Evolutionary conservation across 371 early-diverging fungal species (phyloP), one percentile per base, ranked within the genome.

Genomic region (Mortierella sp.): DNA sequence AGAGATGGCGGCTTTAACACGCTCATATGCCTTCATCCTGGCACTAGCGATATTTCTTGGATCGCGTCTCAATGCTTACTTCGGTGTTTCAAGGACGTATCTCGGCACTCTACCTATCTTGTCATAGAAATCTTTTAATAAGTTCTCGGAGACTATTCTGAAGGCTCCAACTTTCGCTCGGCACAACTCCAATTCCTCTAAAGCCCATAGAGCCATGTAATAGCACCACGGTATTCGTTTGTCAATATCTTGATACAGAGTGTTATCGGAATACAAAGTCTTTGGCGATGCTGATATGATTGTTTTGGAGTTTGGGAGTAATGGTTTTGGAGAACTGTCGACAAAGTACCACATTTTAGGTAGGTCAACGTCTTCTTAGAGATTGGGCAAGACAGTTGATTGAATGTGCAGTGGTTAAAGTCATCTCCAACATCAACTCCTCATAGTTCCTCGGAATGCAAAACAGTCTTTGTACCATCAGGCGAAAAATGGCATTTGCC

Each of bases 251-350:
- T 72, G 43, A 47, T 63, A 63, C 43, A 22, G 24, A 28, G 28
- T 14, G 30, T 20, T 51, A 8, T 62, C 63, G 18, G 63, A 64
- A 64, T 28, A 76, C 26, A 64, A 40, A 5, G 64, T 64, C 64
- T 64, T 64, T 70, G 71, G 70, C n/a, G 77, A 83, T 49, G 47
- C 72, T 43, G 83, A 64, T 43, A 81, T 64, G 18, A 76, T 61
- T 20, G 83, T 83, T 59, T 26, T 76, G 37, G 77, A 77, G 47
- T 12, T 22, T 10, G 39, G 61, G 39, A 66, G 62, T 10, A 14
- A 20, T 39, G 83, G 73, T 12, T 26, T 28, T 2, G 66, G 63
- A 61, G 70, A 64, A 52, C 70, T 66, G 58, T 79, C 79, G 18
- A 74, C 68, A 2, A 79, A 39, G 63, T 79, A 71, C 79, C 79